phyloP scores from a whole-genome alignment of 805 yeast species.

The Ascoidea tarda region DNA sequence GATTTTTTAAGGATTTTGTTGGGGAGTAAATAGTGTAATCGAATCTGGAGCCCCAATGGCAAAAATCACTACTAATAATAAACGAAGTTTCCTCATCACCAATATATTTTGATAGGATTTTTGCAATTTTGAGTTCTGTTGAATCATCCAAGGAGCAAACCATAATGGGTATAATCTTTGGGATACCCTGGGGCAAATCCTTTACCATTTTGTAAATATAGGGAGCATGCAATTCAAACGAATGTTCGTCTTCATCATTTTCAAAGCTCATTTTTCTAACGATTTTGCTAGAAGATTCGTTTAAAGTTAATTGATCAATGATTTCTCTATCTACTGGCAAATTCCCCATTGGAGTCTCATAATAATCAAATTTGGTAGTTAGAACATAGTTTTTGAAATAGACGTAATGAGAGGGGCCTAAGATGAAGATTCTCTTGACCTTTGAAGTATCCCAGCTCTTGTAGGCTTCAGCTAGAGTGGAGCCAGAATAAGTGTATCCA shows the following conservation, averaged over 20 bases:
- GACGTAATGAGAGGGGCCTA: slow-evolving; percentile 92
- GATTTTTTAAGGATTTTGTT: slow-evolving; percentile 9
- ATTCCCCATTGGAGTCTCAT: slow-evolving; percentile 77
- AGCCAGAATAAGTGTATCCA: slow-evolving; percentile 76
- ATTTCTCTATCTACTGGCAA: slow-evolving; percentile 48
- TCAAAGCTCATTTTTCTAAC: slow-evolving; percentile 42
- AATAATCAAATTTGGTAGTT: slow-evolving; percentile 33
- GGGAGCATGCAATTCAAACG: slow-evolving; percentile 92
- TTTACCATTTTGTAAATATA: slow-evolving; percentile 38
- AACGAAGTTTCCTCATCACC: slow-evolving; percentile 46
- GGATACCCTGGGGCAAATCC: slow-evolving; percentile 19
- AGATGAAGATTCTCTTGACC: slow-evolving; percentile 53
- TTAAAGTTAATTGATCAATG: slow-evolving; percentile 20
- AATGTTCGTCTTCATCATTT: slow-evolving; percentile 77
- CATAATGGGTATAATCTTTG: slow-evolving; percentile 62
- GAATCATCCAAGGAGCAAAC: slow-evolving; percentile 44
- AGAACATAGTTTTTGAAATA: slow-evolving; percentile 53
- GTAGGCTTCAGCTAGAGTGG: slow-evolving; percentile 65
- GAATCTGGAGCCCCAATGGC: slow-evolving; percentile 82
- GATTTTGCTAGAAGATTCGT: slow-evolving; percentile 17
- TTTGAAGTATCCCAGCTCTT: slow-evolving; percentile 47
- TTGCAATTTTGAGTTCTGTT: slow-evolving; percentile 31
- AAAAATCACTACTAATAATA: slow-evolving; percentile 79
- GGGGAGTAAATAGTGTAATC: slow-evolving; percentile 38
- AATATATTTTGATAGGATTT: slow-evolving; percentile 36